Conservation (phyloP, 495 filamentous ascomycete genomes). For the Parmelia sp. region DNA sequence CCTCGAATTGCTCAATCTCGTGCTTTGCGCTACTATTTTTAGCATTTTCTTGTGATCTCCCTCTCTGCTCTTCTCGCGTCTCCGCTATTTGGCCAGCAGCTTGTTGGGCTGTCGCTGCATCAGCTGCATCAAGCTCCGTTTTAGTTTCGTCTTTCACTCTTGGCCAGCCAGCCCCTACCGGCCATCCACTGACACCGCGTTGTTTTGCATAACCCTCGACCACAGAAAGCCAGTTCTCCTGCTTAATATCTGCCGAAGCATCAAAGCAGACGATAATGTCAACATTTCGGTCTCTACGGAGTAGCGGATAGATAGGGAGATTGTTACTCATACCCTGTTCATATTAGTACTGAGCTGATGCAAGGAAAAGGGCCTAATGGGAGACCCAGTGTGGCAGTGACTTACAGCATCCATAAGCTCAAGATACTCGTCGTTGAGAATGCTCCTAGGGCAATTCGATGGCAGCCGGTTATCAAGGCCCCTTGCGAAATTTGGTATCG, state of each 20-base stretch:
- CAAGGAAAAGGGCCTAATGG: background rate
- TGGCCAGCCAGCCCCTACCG: conserved; percentile 86
- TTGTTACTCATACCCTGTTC: conserved; percentile 86
- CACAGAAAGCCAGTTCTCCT: conserved; percentile 88
- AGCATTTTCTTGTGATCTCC: conserved; percentile 16
- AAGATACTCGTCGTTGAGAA: conserved; percentile 62
- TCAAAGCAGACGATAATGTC: conserved; percentile 91
- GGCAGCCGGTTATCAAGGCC: conserved; percentile 73
- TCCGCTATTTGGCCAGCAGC: conserved; percentile 57
- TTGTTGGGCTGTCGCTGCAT: conserved; percentile 52
- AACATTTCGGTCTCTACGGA: conserved; percentile 78
- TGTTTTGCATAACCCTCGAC: conserved; percentile 88
- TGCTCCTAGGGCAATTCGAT: conserved; percentile 62
- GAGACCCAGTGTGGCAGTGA: background rate
- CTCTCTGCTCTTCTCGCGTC: conserved; percentile 44
- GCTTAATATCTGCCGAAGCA: conserved; percentile 74
- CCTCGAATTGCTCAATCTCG: conserved; percentile 15
- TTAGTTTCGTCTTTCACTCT: conserved; percentile 49
- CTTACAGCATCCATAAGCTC: conserved; percentile 78
- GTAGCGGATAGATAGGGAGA: conserved; percentile 86
- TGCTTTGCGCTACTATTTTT: conserved; percentile 25
- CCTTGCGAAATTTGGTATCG: conserved; percentile 77
- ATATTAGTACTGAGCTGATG: background rate
- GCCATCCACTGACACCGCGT: conserved; percentile 87
- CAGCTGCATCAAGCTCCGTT: conserved; percentile 60